These are phyloP conservation scores for Pichia sp. DNA, from an alignment of 1,139 yeast genomes.

Conservation along the genomic window DNA sequence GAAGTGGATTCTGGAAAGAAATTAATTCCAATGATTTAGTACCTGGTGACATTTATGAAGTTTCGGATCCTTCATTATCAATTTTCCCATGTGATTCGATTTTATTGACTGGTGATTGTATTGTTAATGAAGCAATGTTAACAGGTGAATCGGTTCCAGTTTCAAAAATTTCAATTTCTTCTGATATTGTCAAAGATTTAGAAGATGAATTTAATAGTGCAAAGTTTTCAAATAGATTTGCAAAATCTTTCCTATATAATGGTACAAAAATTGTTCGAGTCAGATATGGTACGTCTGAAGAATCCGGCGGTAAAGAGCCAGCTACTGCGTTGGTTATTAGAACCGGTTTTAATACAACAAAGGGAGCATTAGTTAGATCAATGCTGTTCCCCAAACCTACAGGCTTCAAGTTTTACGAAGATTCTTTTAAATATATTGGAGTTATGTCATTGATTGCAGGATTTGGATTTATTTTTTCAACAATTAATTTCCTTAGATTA, in stretches of 20 bases:
- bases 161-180: conserved; percentile 63
- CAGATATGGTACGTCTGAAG: conserved; percentile 43
- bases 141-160: conserved; percentile 95
- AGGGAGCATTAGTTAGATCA: conserved; percentile 90
- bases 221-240: conserved; percentile 56
- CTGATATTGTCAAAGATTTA: conserved; percentile 51
- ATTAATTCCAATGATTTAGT: conserved; percentile 75
- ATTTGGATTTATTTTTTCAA: conserved; percentile 77
- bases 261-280: conserved; percentile 88
- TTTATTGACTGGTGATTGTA: conserved; percentile 83
- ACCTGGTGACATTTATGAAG: conserved; percentile 84
- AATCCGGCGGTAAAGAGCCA: conserved; percentile 46
- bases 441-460: conserved; percentile 85
- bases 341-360: conserved; percentile 92
- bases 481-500: conserved; percentile 71
- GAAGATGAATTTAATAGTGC: conserved; percentile 46
- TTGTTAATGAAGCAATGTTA: conserved; percentile 60
- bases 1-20: conserved; percentile 92
- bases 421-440: conserved; percentile 92
- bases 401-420: conserved; percentile 88
- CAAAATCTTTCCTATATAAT: conserved; percentile 71
- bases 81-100: conserved; percentile 86
- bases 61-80: conserved; percentile 73
- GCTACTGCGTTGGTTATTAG: conserved; percentile 84
- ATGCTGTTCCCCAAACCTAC: conserved; percentile 95